A percentile compares a stretch with the other conserved stretches of the same genome.
phyloP scores from a whole-genome alignment of 495 filamentous ascomycete species.

The Talaromyces thailandensis region DNA sequence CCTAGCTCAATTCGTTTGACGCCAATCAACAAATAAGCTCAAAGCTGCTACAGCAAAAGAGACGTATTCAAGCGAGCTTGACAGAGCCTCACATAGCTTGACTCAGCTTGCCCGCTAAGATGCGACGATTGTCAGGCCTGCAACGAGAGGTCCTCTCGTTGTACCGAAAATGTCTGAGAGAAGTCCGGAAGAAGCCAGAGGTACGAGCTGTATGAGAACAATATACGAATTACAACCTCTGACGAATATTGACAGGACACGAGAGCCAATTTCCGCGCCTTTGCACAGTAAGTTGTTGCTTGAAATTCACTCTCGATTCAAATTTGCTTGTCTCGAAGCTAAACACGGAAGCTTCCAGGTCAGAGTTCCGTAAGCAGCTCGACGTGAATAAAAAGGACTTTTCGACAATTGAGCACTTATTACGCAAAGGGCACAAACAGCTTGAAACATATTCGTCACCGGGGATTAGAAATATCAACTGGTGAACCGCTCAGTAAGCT shows the following conservation, averaged over 20 bases:
- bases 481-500: slow-evolving; percentile 9
- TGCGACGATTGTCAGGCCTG: slow-evolving; percentile 63
- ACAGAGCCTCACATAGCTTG: not conserved
- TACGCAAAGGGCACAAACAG: slow-evolving; percentile 78
- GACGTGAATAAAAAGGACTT: slow-evolving; percentile 82
- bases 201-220: slow-evolving; percentile 32
- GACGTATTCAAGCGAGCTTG: not conserved
- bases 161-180: slow-evolving; percentile 78
- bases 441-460: slow-evolving; percentile 77
- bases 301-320: not conserved
- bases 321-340: not conserved
- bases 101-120: not conserved
- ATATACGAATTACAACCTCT: not conserved
- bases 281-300: slow-evolving; percentile 39
- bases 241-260: slow-evolving; percentile 27
- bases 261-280: slow-evolving; percentile 43
- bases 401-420: slow-evolving; percentile 72
- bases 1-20: not conserved
- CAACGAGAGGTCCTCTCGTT: slow-evolving; percentile 82
- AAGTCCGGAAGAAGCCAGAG: slow-evolving; percentile 68
- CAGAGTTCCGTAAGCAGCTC: slow-evolving; percentile 67
- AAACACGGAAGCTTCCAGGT: slow-evolving; percentile 29
- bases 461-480: slow-evolving; percentile 70
- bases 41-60: not conserved
- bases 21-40: not conserved